A percentile compares a stretch with the other conserved stretches of the same genome.
These are phyloP conservation scores for Lichtheimia hyalospora DNA, from an alignment of 371 early-diverging fungal species.

Conservation along the genomic window DNA sequence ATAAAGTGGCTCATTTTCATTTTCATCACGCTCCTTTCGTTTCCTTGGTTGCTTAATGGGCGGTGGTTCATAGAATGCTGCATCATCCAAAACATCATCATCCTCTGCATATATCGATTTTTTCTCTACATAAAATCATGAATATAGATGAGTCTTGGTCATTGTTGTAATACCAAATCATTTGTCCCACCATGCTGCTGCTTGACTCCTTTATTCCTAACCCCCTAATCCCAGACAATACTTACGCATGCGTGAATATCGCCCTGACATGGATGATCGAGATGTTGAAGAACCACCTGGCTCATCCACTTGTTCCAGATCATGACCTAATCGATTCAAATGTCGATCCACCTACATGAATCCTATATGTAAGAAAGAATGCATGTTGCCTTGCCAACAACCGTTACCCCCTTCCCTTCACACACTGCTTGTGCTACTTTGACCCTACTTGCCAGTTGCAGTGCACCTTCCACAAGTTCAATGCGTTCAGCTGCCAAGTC, in stretches of 20 bases:
- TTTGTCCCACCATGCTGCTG: no score
- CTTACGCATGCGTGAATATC: not conserved
- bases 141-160: not conserved
- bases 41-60: slow-evolving; percentile 14
- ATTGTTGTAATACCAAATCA: no score
- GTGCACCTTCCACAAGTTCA: slow-evolving; percentile 43
- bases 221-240: not conserved
- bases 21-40: slow-evolving; percentile 33
- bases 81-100: slow-evolving; percentile 20
- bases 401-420: no score
- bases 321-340: slow-evolving; percentile 28
- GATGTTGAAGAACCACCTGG: not conserved
- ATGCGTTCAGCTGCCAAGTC: slow-evolving; percentile 41
- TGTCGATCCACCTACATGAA: slow-evolving; percentile 41
- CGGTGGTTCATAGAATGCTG: slow-evolving; percentile 10
- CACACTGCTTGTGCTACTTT: not conserved
- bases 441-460: slow-evolving; percentile 31
- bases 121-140: not conserved
- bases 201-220: not conserved
- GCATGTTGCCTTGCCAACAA: no score
- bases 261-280: not conserved
- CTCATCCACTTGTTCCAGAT: slow-evolving; percentile 39
- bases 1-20: slow-evolving; percentile 82
- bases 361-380: no score
- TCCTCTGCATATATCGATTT: slow-evolving; percentile 18